Evolutionary conservation across 192 early-diverging fungal genomes (phyloP), one percentile per base, ranked within the genome.

Genomic region (Rhizoclosmatium globosum): DNA sequence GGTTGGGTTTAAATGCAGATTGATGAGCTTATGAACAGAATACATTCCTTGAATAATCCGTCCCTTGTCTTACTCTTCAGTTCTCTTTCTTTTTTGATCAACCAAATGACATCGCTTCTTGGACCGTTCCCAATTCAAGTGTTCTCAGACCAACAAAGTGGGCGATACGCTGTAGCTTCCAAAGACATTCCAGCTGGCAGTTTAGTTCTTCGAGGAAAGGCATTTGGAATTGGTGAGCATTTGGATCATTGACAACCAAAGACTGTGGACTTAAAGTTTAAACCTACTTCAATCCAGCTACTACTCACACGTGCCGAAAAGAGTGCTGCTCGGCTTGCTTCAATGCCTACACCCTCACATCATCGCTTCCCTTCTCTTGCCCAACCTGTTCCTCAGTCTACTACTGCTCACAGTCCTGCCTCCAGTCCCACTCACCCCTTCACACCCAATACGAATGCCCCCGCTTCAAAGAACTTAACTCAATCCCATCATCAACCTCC

Each of bases 381-480:
- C 15, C 45, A 17, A 23, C 43, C 15, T 75, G 73, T 46, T 62
- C 58, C 15, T 62, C 53, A 6, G 60, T 75, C 23, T 75, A 56
- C 21, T 75, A 62, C 43, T 75, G 73, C 62, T 75, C 73, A 4
- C 60, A 11, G 15, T 21, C 3, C 15, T 75, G 73, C 43, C 38
- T 31, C 17, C 21, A 47, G 59, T 41, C n/a, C 3, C 73, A 46
- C 6, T 44, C 19, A 41, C 58, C 73, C n/a, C 58, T 62, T 56
- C 73, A 75, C 73, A 15, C 58, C 44, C 41, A 75, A 1, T 75
- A 31, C 60, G 73, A 75, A 75, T 75, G 73, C 31, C 6, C n/a
- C 4, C 42, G 59, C 31, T 64, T 75, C 59, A 17, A 42, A n/a
- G 73, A 75, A 11, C 19, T 68, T 0, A 53, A 53, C 50, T 13